Percentiles rank a stretch among this genome's conserved stretches.
Conservation (phyloP, 23 red algal species). For the Gracilaria gracilis region DNA sequence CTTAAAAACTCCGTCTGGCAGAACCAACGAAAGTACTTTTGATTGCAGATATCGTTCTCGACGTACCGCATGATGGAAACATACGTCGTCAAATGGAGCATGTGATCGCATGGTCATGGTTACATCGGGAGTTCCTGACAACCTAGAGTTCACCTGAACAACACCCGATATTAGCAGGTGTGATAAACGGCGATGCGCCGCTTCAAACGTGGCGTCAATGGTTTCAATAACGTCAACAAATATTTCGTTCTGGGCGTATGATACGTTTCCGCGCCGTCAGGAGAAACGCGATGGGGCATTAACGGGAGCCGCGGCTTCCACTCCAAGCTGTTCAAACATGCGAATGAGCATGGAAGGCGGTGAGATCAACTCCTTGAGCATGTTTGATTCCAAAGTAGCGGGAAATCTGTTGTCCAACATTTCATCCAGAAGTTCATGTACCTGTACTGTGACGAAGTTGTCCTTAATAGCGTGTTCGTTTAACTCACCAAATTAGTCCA, state of each 20-base stretch:
- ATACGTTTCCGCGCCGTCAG: conserved; percentile 73
- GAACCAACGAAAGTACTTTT: conserved; percentile 79
- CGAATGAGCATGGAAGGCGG: conserved; percentile 79
- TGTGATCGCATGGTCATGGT: conserved; percentile 56
- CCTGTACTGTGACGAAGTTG: conserved; percentile 96
- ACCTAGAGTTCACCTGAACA: conserved; percentile 65
- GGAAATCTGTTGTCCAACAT: conserved; percentile 88
- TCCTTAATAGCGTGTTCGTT: conserved; percentile 97
- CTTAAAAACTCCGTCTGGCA: conserved; percentile 84
- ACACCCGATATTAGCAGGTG: conserved; percentile 56
- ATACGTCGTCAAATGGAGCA: conserved; percentile 67
- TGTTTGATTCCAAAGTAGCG: conserved; percentile 75
- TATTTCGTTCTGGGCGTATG: conserved; percentile 90
- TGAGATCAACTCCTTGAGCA: conserved; percentile 82
- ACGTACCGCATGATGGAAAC: conserved; percentile 83
- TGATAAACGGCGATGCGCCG: conserved; percentile 38
- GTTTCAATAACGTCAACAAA: conserved; percentile 93
- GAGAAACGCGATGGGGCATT: conserved; percentile 38
- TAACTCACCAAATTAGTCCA: conserved; percentile 91
- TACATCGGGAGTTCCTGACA: conserved; percentile 87
- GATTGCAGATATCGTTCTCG: conserved; percentile 59
- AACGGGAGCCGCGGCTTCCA: conserved; percentile 18
- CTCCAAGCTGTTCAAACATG: conserved; percentile 65
- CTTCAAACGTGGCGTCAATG: conserved; percentile 72
- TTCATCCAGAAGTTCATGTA: conserved; percentile 93